Conservation (phyloP, 495 filamentous ascomycete species). For the Annulohypoxylon bovei region DNA sequence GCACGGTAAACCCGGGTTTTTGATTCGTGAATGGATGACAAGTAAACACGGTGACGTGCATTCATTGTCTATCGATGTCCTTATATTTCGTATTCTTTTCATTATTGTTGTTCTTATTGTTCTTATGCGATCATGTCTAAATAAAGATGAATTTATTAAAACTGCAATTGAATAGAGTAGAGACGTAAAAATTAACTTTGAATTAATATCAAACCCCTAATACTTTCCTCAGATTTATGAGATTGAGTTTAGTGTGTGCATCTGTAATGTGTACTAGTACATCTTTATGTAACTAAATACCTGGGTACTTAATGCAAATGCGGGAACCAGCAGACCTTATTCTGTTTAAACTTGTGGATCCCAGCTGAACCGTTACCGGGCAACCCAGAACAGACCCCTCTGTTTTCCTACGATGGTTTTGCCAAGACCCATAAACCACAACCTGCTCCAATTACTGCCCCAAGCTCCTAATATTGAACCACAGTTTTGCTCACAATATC, state of each 20-base stretch:
- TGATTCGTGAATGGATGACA: slow-evolving; percentile 19
- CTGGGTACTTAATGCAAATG: background rate
- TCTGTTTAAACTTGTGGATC: slow-evolving; percentile 22
- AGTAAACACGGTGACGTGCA: slow-evolving; percentile 29
- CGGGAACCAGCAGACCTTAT: slow-evolving; percentile 15
- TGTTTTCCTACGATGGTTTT: slow-evolving; percentile 39
- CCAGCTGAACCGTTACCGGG: slow-evolving; percentile 30
- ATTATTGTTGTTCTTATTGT: too few relatives aligned
- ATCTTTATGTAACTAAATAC: slow-evolving; percentile 1
- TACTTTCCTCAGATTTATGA: too few relatives aligned
- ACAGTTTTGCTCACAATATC: slow-evolving; percentile 20
- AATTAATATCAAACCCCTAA: too few relatives aligned
- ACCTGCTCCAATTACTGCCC: slow-evolving; percentile 32
- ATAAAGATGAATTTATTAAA: too few relatives aligned
- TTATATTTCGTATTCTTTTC: background rate
- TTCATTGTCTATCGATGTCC: background rate
- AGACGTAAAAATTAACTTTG: background rate
- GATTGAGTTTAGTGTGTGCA: too few relatives aligned
- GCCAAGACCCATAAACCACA: slow-evolving; percentile 27
- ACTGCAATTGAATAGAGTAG: too few relatives aligned
- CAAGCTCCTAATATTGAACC: slow-evolving; percentile 33
- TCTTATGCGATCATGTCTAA: background rate
- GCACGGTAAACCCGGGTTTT: slow-evolving; percentile 17
- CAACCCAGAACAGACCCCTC: slow-evolving; percentile 39
- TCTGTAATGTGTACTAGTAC: slow-evolving; percentile 11